A percentile compares a stretch with the other conserved stretches of the same genome.
Conservation (phyloP, 1,139 yeast genomes). For the Kodamaea sp. region DNA sequence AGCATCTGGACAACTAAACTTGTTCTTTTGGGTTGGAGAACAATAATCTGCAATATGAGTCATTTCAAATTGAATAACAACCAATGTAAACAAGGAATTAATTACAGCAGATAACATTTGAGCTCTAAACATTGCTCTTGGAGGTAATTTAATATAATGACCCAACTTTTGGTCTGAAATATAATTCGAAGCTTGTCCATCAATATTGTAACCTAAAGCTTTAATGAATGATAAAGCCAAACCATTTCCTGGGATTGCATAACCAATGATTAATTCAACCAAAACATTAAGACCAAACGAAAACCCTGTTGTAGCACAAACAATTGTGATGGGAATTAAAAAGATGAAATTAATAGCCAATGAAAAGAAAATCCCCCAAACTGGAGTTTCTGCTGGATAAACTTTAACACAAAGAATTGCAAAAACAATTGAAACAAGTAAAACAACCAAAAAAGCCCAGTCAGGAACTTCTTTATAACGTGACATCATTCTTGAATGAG, state of each 20-base stretch:
- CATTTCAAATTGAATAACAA: constrained; percentile 30
- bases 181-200: constrained; percentile 35
- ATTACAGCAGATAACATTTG: constrained; percentile 30
- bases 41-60: constrained; percentile 26
- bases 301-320: constrained; percentile 18
- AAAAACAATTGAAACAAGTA: constrained; percentile 13
- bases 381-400: constrained; percentile 21
- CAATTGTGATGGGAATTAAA: constrained; percentile 18
- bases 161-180: constrained; percentile 36
- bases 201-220: constrained; percentile 25
- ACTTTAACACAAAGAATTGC: constrained; percentile 17
- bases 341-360: constrained; percentile 20
- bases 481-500: constrained; percentile 15
- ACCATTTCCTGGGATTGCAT: constrained; percentile 21
- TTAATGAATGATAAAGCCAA: constrained; percentile 19
- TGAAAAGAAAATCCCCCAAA: constrained; percentile 22
- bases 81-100: constrained; percentile 23
- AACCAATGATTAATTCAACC: constrained; percentile 20
- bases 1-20: constrained; percentile 33
- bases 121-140: constrained; percentile 32
- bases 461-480: constrained; percentile 19
- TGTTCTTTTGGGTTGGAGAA: constrained; percentile 24
- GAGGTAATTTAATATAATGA: constrained; percentile 34
- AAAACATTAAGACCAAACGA: constrained; percentile 19
- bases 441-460: constrained; percentile 13